phyloP scores from a whole-genome alignment of 1,284 basidiomycete species.

The Cronartium quercuum region DNA sequence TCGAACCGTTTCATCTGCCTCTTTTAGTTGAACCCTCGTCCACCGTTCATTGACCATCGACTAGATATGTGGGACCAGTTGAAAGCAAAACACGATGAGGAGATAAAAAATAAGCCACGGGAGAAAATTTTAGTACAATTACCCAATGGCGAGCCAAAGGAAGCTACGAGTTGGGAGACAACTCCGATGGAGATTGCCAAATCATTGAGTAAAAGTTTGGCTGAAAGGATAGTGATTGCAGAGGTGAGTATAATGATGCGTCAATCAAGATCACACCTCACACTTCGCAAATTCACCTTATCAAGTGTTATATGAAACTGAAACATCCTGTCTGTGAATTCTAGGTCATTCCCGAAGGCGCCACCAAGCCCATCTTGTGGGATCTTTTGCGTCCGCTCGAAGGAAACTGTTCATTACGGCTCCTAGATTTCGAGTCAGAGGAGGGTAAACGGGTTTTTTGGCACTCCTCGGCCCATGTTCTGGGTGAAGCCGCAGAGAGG shows the following conservation, averaged over 20 bases:
- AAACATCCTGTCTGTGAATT: not conserved
- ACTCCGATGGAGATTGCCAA: constrained; percentile 86
- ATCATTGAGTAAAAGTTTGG: constrained; percentile 76
- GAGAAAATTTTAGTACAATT: constrained; percentile 53
- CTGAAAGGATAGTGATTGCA: constrained; percentile 85
- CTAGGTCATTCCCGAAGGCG: constrained; percentile 10
- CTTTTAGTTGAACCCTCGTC: constrained; percentile 67
- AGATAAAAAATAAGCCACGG: constrained; percentile 55
- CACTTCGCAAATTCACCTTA: not conserved
- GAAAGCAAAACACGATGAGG: constrained; percentile 77
- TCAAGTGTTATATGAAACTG: not conserved
- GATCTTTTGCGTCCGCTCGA: constrained; percentile 92
- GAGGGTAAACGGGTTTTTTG: constrained; percentile 90
- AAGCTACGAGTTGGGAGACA: constrained; percentile 91
- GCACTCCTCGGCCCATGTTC: constrained; percentile 98
- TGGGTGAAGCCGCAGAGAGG: constrained; percentile 94
- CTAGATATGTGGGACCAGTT: constrained; percentile 84
- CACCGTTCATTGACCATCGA: constrained; percentile 80
- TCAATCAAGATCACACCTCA: not conserved
- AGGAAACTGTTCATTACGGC: constrained; percentile 67
- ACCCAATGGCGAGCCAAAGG: constrained; percentile 74
- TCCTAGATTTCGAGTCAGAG: constrained; percentile 90
- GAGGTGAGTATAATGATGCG: constrained; percentile 58
- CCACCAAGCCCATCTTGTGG: constrained; percentile 86
- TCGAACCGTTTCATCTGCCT: constrained; percentile 1